These are phyloP conservation scores for Coriolopsis trogii DNA, from an alignment of 1,284 basidiomycete species.

Conservation along the genomic window DNA sequence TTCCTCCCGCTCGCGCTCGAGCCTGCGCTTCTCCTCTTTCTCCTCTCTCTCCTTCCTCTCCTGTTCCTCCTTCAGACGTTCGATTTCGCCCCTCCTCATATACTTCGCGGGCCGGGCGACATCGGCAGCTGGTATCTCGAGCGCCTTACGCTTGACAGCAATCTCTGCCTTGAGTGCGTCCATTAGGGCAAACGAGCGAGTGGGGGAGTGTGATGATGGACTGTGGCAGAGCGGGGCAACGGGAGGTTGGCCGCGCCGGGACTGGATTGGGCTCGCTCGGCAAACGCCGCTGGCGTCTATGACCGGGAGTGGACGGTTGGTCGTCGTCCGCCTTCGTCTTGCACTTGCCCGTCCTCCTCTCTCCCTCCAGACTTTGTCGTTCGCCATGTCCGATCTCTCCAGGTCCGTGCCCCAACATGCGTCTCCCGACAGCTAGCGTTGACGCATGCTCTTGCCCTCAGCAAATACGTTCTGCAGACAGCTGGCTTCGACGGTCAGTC, in stretches of 20 bases:
- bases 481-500: conserved; percentile 82
- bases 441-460: conserved; percentile 34
- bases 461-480: conserved; percentile 85
- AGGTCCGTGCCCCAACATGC: conserved; percentile 46
- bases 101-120: conserved; percentile 74
- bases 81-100: conserved; percentile 82
- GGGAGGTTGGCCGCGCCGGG: conserved; percentile 9
- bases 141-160: conserved; percentile 80
- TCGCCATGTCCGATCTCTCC: conserved; percentile 66
- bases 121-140: conserved; percentile 41
- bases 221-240: background rate
- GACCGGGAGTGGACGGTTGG: too few species aligned
- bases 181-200: conserved; percentile 48
- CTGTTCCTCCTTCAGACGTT: conserved; percentile 70
- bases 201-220: background rate
- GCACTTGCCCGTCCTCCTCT: conserved; percentile 8
- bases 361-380: conserved; percentile 6
- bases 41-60: conserved; percentile 58
- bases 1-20: conserved; percentile 35
- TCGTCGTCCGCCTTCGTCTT: too few species aligned
- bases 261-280: conserved; percentile 20
- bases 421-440: conserved; percentile 6
- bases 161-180: conserved; percentile 90
- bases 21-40: conserved; percentile 39
- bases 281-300: conserved; percentile 6